Evolutionary conservation across 768 basidiomycete genomes (phyloP), one percentile per base, ranked within the genome.

Genomic region (Leucocoprinus leucothites): DNA sequence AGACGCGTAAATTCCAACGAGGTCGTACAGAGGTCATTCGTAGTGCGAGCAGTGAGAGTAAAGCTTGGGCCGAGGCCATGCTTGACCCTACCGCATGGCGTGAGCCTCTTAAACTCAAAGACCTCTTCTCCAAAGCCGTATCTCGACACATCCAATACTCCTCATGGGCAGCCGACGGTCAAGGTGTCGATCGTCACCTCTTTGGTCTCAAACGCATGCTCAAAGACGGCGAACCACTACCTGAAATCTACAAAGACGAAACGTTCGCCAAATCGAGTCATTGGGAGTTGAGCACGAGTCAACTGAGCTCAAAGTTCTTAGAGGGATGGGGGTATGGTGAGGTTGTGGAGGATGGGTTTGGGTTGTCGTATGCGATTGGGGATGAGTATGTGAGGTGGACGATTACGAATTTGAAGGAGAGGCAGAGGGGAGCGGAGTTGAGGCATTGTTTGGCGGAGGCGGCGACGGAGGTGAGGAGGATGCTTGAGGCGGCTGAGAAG

Each of bases 251-350:
- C 74, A 78, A 65, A 46, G 94, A 98, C 64, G 70, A 72, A 51
- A 84, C 87, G 7, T 96, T 79, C 64, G 63, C 74, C 6, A 78
- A 77, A 67, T 89, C 87, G 42, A 83, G 69, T 58, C 90, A 96
- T 68, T 99, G 97, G 97, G 90, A 96, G 70, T 73, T 98, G 61
- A 91, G 87, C 38, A 99, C 97, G 18, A 89, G 86, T 58, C 91
- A 97, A 70, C 73, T 98, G 55, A 87, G 86, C 48, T 87, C 84
- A 42, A 77, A 76, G 48, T 94, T 80, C 68, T 74, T 99, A 31
- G 91, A 95, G 62, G 94, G 94, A 19, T 98, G 96, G 96, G 97
- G 96, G 13, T 98, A 98, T 66, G 94, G 94, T 7, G 92, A 96
- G 80, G 95, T 98, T 25, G 94, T 97, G 0, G 79, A 84, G 1